Evolutionary conservation across 2,329 filamentous ascomycete species (phyloP).

Genomic region (Biscogniauxia marginata): DNA sequence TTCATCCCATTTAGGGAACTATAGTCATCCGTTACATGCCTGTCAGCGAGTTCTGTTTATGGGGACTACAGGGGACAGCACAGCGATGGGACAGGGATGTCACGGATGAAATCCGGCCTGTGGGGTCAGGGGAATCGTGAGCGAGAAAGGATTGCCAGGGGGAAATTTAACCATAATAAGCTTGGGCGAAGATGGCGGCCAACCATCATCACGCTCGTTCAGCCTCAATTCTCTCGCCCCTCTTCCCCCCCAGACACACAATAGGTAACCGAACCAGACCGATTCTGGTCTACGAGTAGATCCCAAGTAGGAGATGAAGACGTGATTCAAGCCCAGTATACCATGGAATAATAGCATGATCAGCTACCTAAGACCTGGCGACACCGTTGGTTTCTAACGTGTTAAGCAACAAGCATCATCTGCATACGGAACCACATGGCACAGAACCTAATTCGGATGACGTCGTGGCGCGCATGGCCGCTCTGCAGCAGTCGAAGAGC

Average conservation of each 20-base stretch:
- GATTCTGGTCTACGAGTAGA: background rate
- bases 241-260: background rate
- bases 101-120: background rate
- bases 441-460: background rate
- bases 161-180: background rate
- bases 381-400: background rate
- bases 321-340: background rate
- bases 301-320: background rate
- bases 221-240: background rate
- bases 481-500: background rate
- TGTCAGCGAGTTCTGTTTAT: background rate
- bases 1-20: background rate
- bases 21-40: background rate
- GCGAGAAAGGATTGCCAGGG: background rate
- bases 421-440: background rate
- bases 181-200: background rate
- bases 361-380: background rate
- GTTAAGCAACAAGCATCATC: background rate
- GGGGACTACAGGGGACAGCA: background rate
- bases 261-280: background rate
- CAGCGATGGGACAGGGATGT: background rate
- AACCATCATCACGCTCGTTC: background rate
- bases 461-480: background rate
- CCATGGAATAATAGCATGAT: background rate
- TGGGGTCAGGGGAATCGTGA: background rate